phyloP scores from a whole-genome alignment of 495 filamentous ascomycete species.

The Niebla homalea region DNA sequence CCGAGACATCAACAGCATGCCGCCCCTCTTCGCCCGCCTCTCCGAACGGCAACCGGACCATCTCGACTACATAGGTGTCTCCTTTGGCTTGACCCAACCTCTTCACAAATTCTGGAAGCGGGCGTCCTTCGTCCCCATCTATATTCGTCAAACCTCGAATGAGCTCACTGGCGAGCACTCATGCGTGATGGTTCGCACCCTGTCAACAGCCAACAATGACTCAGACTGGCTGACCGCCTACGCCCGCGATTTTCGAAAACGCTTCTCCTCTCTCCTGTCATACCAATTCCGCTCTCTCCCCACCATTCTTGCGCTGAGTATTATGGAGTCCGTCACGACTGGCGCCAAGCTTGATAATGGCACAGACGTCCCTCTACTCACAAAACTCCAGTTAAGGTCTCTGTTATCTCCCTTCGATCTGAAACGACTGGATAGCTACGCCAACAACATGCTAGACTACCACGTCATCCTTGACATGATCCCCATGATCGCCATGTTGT shows the following conservation, averaged over 20 bases:
- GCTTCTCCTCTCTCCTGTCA: slow-evolving; percentile 75
- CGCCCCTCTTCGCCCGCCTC: slow-evolving; percentile 82
- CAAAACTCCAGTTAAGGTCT: slow-evolving; percentile 58
- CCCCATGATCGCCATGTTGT: slow-evolving; percentile 63
- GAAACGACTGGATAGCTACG: slow-evolving; percentile 86
- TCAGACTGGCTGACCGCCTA: slow-evolving; percentile 78
- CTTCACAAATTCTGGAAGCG: slow-evolving; percentile 97
- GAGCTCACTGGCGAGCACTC: slow-evolving; percentile 95
- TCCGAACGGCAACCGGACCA: slow-evolving; percentile 66
- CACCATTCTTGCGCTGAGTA: slow-evolving; percentile 65
- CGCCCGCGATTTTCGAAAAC: slow-evolving; percentile 78
- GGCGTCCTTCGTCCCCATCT: slow-evolving; percentile 74
- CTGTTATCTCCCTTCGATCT: slow-evolving; percentile 82
- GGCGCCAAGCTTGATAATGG: slow-evolving; percentile 49
- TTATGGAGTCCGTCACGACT: slow-evolving; percentile 69
- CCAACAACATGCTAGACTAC: slow-evolving; percentile 93
- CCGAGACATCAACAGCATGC: slow-evolving; percentile 80
- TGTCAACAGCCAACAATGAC: slow-evolving; percentile 48
- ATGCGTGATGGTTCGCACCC: slow-evolving; percentile 85
- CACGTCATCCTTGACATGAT: slow-evolving; percentile 93
- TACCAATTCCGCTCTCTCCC: slow-evolving; percentile 88
- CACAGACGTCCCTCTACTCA: slow-evolving; percentile 39
- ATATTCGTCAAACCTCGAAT: slow-evolving; percentile 89
- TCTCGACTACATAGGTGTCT: slow-evolving; percentile 90
- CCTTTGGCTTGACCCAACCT: slow-evolving; percentile 76